Evolutionary conservation across 371 early-diverging fungal genomes (phyloP).

Genomic region (Smittium culicis): DNA sequence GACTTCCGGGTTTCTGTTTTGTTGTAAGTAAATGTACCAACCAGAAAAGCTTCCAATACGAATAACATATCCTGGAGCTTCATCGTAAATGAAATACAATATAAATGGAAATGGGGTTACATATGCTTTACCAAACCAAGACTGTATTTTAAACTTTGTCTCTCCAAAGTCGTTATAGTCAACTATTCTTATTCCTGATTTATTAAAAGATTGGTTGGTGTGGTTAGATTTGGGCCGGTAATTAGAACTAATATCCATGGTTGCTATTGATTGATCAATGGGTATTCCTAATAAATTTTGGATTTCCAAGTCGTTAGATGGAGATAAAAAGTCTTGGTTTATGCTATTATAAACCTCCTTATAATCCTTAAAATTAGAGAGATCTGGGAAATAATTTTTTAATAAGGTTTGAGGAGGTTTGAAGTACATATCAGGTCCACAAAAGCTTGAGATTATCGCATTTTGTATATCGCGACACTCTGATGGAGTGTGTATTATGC

Average conservation of each 20-base stretch:
- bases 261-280: not conserved
- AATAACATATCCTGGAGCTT: slow-evolving; percentile 34
- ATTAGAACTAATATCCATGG: not conserved
- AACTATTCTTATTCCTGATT: not conserved
- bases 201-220: not conserved
- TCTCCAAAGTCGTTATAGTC: not conserved
- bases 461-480: slow-evolving; percentile 17
- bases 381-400: slow-evolving; percentile 10
- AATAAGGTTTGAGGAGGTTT: slow-evolving; percentile 32
- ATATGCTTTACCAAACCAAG: slow-evolving; percentile 43
- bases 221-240: not conserved
- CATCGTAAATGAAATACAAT: slow-evolving; percentile 45
- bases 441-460: slow-evolving; percentile 28
- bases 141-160: slow-evolving; percentile 21
- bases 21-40: slow-evolving; percentile 33
- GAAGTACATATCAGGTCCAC: slow-evolving; percentile 49
- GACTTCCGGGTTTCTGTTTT: slow-evolving; percentile 35
- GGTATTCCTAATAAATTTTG: slow-evolving; percentile 4
- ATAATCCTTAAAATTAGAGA: not conserved
- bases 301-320: not conserved
- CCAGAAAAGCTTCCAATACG: slow-evolving; percentile 34
- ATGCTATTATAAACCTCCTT: not conserved
- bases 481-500: not conserved
- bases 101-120: slow-evolving; percentile 45
- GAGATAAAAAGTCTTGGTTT: not conserved